Evolutionary conservation across 257 asterid genomes (phyloP).

Genomic region (Voacanga thouarsii): DNA sequence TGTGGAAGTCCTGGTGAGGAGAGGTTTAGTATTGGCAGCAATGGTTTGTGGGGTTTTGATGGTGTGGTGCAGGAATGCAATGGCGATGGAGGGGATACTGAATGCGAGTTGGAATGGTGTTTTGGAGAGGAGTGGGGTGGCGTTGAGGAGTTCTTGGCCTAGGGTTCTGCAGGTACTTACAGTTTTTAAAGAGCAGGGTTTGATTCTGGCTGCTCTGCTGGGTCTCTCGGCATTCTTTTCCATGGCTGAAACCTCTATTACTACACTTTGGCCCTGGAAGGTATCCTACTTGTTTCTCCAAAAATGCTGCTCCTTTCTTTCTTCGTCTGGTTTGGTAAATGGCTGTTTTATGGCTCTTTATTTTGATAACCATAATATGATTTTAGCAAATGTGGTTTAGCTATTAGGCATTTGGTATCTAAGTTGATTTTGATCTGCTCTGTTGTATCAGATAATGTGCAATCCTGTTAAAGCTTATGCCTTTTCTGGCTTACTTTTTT

Average conservation of each 20-base stretch:
- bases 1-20: conserved; percentile 38
- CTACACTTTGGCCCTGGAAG: conserved; percentile 99
- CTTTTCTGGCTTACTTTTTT: too few species aligned
- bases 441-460: neutral
- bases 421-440: neutral
- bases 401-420: neutral
- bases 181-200: conserved; percentile 87
- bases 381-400: neutral
- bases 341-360: neutral
- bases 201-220: conserved; percentile 71
- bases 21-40: conserved; percentile 46
- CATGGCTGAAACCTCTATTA: conserved; percentile 98
- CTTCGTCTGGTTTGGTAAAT: neutral
- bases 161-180: conserved; percentile 67
- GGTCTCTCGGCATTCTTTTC: conserved; percentile 97
- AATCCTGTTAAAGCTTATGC: too few species aligned
- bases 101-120: conserved; percentile 44
- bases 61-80: conserved; percentile 56
- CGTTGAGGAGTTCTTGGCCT: conserved; percentile 76
- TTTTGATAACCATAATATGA: neutral
- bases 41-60: conserved; percentile 52
- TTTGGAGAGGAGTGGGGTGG: conserved; percentile 58
- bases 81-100: conserved; percentile 56
- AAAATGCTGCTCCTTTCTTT: neutral
- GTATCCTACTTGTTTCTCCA: conserved; percentile 29